phyloP scores from a whole-genome alignment of 2,329 filamentous ascomycete genomes.

The Cladosporium halotolerans region DNA sequence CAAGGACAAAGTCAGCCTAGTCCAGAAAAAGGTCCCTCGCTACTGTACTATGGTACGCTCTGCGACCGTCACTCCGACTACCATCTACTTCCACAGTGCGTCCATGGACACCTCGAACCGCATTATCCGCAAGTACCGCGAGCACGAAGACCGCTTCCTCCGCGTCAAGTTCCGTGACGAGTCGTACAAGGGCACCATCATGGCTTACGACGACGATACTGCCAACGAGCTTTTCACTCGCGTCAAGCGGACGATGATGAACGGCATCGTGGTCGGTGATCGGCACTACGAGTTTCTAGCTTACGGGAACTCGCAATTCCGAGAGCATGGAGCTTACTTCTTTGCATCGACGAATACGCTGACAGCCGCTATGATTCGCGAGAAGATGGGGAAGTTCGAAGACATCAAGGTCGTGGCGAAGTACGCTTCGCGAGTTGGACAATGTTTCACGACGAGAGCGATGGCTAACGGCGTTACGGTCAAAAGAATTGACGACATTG shows the following conservation, averaged over 20 bases:
- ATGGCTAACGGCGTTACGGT: slow-evolving; percentile 56
- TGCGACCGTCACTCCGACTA: slow-evolving; percentile 75
- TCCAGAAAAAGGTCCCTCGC: slow-evolving; percentile 41
- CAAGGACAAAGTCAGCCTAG: slow-evolving; percentile 33
- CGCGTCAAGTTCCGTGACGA: slow-evolving; percentile 89
- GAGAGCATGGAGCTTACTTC: slow-evolving; percentile 88
- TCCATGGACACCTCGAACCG: slow-evolving; percentile 82
- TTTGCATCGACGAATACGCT: slow-evolving; percentile 66
- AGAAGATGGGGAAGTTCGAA: slow-evolving; percentile 79
- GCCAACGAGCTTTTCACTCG: slow-evolving; percentile 58
- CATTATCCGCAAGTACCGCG: slow-evolving; percentile 65
- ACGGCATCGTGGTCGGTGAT: slow-evolving; percentile 78
- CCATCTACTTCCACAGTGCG: slow-evolving; percentile 70
- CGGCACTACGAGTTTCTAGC: slow-evolving; percentile 84
- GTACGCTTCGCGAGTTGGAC: slow-evolving; percentile 79
- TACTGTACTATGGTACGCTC: slow-evolving; percentile 73
- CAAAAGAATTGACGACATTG: slow-evolving; percentile 62
- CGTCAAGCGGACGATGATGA: slow-evolving; percentile 61
- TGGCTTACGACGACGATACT: slow-evolving; percentile 26
- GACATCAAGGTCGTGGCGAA: slow-evolving; percentile 83
- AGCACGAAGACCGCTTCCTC: slow-evolving; percentile 71
- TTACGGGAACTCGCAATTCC: slow-evolving; percentile 90
- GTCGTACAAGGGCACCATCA: slow-evolving; percentile 43
- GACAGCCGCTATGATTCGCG: slow-evolving; percentile 69
- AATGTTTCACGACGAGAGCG: slow-evolving; percentile 87